Evolutionary conservation across 2,329 filamentous ascomycete species (phyloP), one percentile per base, ranked within the genome.

Genomic region (Didymella lethalis): DNA sequence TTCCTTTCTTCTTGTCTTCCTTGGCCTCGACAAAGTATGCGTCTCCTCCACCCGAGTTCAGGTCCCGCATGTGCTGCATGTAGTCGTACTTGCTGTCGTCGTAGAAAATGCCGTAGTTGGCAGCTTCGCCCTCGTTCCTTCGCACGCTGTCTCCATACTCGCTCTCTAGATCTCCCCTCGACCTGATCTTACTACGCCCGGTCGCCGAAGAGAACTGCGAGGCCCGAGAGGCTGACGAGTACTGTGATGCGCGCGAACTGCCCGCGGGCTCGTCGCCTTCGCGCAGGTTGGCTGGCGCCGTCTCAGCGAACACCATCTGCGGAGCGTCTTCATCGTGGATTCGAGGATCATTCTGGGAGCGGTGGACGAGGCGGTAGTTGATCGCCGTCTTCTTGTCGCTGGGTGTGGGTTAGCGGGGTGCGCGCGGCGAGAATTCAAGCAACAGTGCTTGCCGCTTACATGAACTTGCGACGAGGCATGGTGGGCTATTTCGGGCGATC

Each of bases 61-160:
- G 81, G 69, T 98, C 95, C 54, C 93, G 90, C 84, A 99, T 82
- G 79, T 99, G 95, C 78, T 99, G 95, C 95, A 99, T 99, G 81
- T 99, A 99, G 79, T 99, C 95, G 79, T 99, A 99, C 73, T 92
- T 86, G 64, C 91, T 90, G 79, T 99, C 95, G 78, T 99, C 96
- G 77, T 85, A 99, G 83, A 91, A 99, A 64, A 99, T 87, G 64
- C 95, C 95, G 78, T 97, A 88, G 76, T 91, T 91, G 66, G 96
- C 95, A 8, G 96, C 95, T 80, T 99, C 93, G 69, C 96, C 96
- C 79, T 99, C 95, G 77, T 99, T 98, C 56, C 87, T 85, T 67
- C 93, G 88, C 65, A 97, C 87, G 60, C 80, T 80, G 41, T 85
- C 82, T 1, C 90, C 90, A 48, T 97, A 88, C 74, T 89, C 86